Conservation (phyloP, 1,284 basidiomycete genomes). For the Tilletia walkeri region DNA sequence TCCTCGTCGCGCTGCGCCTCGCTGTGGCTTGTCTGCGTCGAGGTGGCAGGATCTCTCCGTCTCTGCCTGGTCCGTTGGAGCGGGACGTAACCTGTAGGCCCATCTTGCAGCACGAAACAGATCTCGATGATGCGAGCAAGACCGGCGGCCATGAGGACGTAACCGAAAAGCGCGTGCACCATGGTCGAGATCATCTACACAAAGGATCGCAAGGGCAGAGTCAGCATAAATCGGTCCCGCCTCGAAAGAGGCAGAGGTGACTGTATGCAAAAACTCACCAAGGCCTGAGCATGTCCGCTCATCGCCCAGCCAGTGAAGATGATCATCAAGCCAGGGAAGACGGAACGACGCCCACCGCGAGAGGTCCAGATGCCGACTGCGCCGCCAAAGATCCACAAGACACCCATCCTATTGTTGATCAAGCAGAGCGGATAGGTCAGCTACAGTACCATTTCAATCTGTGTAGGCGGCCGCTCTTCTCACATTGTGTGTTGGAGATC, state of each 20-base stretch:
- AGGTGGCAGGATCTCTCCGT: constrained; percentile 19
- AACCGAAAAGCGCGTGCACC: constrained; percentile 81
- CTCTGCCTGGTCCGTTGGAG: constrained; percentile 21
- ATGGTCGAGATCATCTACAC: constrained; percentile 54
- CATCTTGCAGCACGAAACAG: constrained; percentile 67
- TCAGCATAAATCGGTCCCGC: background rate
- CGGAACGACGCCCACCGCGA: constrained; percentile 76
- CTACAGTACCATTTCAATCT: background rate
- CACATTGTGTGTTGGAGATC: constrained; percentile 85
- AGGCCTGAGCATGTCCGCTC: constrained; percentile 81
- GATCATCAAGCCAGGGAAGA: constrained; percentile 79
- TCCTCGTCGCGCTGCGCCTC: background rate
- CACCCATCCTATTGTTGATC: constrained; percentile 35
- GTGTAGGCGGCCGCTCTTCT: background rate
- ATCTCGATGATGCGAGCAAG: constrained; percentile 79
- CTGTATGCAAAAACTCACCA: constrained; percentile 70
- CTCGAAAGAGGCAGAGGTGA: background rate
- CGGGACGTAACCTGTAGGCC: constrained; percentile 36
- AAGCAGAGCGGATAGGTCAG: background rate
- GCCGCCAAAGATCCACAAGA: constrained; percentile 80
- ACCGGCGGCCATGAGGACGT: constrained; percentile 81
- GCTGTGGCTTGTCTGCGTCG: constrained; percentile 15
- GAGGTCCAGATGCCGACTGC: constrained; percentile 81
- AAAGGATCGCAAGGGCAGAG: background rate
- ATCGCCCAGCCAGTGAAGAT: constrained; percentile 77